Evolutionary conservation across 2,329 filamentous ascomycete genomes (phyloP).

Genomic region (Ceratocystis alfenasii): DNA sequence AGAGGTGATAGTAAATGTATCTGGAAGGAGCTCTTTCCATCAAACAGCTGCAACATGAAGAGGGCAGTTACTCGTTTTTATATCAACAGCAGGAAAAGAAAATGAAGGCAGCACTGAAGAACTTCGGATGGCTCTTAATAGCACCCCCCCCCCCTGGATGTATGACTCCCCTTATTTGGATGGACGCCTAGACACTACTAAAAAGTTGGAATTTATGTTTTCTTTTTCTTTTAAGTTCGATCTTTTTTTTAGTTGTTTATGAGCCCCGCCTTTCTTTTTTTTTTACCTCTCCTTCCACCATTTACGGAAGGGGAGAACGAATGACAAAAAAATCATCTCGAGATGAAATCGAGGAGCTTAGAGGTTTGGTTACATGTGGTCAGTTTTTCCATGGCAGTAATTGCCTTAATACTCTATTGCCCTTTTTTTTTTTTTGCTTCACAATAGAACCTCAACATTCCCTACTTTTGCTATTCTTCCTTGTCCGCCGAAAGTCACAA

Average conservation of each 20-base stretch:
- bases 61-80: slow-evolving; percentile 6
- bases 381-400: not conserved
- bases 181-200: not conserved
- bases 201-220: not conserved
- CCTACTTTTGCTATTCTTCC: not conserved
- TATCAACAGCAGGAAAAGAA: not conserved
- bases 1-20: not conserved
- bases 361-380: not conserved
- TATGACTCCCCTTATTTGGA: not conserved
- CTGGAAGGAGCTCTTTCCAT: not conserved
- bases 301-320: not conserved
- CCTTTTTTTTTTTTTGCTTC: not conserved
- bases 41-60: not conserved
- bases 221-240: not conserved
- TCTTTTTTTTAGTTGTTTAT: not conserved
- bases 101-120: not conserved
- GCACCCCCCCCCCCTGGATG: not conserved
- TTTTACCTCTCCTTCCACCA: not conserved
- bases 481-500: not conserved
- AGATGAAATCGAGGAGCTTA: not conserved
- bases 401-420: not conserved
- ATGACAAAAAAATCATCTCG: not conserved
- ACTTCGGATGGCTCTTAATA: not conserved
- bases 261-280: not conserved
- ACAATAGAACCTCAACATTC: too few relatives aligned